Evolutionary conservation across 805 yeast species (phyloP).

Genomic region (Sporopachydermia quercuum): DNA sequence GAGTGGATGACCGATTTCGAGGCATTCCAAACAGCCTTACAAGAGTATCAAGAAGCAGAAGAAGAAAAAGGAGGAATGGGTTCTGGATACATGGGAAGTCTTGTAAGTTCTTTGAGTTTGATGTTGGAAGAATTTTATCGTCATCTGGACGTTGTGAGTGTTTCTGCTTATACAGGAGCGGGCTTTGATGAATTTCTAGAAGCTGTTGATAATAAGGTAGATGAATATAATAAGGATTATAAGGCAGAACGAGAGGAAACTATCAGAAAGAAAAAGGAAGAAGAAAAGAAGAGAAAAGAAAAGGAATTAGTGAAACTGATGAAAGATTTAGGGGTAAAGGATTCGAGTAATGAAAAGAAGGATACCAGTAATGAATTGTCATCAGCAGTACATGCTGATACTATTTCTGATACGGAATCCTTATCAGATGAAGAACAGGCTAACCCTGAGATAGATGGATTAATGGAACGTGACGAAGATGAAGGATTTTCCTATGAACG

Average conservation of each 20-base stretch:
- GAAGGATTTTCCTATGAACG: constrained; percentile 36
- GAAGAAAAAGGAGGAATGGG: constrained; percentile 37
- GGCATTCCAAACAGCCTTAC: constrained; percentile 67
- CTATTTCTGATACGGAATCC: constrained; percentile 37
- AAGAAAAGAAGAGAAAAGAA: constrained; percentile 58
- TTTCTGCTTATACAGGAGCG: constrained; percentile 81
- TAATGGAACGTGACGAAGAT: constrained; percentile 29
- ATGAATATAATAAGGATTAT: constrained; percentile 75
- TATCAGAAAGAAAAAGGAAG: constrained; percentile 57
- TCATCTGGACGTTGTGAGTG: constrained; percentile 83
- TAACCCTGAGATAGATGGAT: constrained; percentile 28
- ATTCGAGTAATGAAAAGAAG: constrained; percentile 16
- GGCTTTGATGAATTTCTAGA: constrained; percentile 84
- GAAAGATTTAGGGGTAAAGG: constrained; percentile 70
- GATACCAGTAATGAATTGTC: too few species aligned
- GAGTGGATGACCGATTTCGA: constrained; percentile 98
- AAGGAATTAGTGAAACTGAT: constrained; percentile 57
- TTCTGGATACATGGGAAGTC: constrained; percentile 86
- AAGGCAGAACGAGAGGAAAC: constrained; percentile 77
- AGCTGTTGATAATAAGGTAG: constrained; percentile 77
- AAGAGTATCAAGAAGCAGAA: constrained; percentile 51
- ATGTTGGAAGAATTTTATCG: constrained; percentile 95
- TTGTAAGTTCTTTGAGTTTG: constrained; percentile 87
- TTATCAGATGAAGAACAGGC: constrained; percentile 17
- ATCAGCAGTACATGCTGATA: constrained; percentile 31